Evolutionary conservation across 2,329 filamentous ascomycete genomes (phyloP).

Genomic region (Xylariales sp.): DNA sequence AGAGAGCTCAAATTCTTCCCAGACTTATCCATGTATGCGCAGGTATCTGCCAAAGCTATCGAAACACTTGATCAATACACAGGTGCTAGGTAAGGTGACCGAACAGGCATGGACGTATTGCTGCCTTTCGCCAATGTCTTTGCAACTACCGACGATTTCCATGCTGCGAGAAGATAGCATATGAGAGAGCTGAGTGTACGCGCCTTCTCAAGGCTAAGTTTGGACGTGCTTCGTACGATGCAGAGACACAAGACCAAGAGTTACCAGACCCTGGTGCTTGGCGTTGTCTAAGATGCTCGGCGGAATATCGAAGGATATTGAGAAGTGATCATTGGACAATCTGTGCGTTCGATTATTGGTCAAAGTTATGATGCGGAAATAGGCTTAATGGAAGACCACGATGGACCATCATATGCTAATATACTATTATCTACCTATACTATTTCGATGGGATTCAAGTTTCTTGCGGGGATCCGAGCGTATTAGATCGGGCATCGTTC

Average conservation of each 20-base stretch:
- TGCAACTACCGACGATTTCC: conserved; percentile 12
- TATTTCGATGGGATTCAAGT: too few species aligned
- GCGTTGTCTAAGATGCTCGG: conserved; percentile 22
- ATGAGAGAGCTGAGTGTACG: conserved; percentile 24
- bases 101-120: conserved; percentile 19
- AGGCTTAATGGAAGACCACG: too few species aligned
- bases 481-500: too few species aligned
- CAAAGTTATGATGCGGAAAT: too few species aligned
- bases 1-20: not conserved
- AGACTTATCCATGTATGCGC: conserved; percentile 13
- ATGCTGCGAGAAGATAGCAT: conserved; percentile 30
- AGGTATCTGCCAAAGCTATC: conserved; percentile 16
- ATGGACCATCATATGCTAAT: too few species aligned
- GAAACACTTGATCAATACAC: conserved; percentile 22
- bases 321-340: too few species aligned
- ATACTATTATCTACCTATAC: too few species aligned
- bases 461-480: too few species aligned
- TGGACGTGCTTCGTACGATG: conserved; percentile 24
- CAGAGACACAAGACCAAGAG: conserved; percentile 22
- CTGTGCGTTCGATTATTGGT: too few species aligned
- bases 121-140: conserved; percentile 17
- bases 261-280: conserved; percentile 27
- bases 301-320: conserved; percentile 11
- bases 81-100: conserved; percentile 22
- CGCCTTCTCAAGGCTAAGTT: conserved; percentile 23